Evolutionary conservation across 371 early-diverging fungal species (phyloP).

Genomic region (Smittium culicis): DNA sequence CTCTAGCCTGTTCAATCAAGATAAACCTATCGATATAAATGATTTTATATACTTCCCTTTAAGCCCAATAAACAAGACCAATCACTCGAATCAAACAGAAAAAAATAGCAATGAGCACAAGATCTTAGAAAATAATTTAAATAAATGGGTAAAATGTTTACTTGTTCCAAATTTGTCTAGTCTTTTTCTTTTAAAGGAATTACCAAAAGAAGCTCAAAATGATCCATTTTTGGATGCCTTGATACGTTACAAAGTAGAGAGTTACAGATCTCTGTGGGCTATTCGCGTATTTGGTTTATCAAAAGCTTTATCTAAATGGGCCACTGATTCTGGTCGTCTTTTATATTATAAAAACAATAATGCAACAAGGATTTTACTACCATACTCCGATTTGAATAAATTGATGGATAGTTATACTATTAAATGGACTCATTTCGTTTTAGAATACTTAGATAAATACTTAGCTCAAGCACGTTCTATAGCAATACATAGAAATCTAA

Average conservation of each 20-base stretch:
- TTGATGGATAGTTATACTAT: conserved; percentile 2
- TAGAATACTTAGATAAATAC: not conserved
- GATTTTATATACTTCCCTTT: not conserved
- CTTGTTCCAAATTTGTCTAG: not conserved
- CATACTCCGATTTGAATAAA: not conserved
- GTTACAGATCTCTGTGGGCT: not conserved
- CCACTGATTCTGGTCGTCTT: not conserved
- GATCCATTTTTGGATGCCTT: not conserved
- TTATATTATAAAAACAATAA: not conserved
- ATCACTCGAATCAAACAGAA: not conserved
- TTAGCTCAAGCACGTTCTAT: not conserved
- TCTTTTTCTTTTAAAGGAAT: not conserved
- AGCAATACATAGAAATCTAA: not conserved
- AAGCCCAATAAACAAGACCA: not conserved
- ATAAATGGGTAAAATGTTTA: not conserved
- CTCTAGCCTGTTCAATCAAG: not conserved
- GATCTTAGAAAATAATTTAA: not conserved
- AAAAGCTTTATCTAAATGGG: conserved; percentile 1
- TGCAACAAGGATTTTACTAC: not conserved
- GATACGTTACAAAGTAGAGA: not conserved
- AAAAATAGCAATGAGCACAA: not conserved
- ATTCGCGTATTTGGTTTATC: conserved; percentile 3
- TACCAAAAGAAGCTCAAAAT: not conserved
- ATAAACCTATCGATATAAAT: not conserved
- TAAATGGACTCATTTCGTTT: conserved; percentile 1